phyloP scores from a whole-genome alignment of 2,329 filamentous ascomycete genomes.

The Plenodomus tracheiphilus region DNA sequence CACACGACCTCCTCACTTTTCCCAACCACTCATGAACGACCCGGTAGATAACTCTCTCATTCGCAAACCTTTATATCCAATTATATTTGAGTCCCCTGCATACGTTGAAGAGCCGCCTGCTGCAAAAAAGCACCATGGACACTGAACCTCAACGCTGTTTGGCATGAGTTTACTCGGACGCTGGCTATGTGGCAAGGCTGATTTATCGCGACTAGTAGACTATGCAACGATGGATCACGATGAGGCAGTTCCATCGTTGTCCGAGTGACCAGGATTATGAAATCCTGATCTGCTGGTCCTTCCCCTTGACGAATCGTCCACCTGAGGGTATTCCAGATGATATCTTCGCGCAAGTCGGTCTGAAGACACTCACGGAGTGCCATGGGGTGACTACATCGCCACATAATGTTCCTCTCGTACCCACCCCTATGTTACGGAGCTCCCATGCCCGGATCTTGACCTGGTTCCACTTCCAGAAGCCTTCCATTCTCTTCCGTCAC shows the following conservation, averaged over 20 bases:
- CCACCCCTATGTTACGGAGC: background rate
- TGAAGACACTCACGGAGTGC: background rate
- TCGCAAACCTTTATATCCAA: too few species aligned
- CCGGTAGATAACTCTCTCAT: slow-evolving; percentile 1
- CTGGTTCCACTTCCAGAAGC: slow-evolving; percentile 24
- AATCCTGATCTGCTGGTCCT: too few species aligned
- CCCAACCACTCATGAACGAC: slow-evolving; percentile 15
- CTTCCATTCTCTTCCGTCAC: slow-evolving; percentile 13
- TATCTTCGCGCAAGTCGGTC: background rate
- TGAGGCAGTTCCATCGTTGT: too few species aligned
- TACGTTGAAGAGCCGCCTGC: background rate
- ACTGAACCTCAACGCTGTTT: too few species aligned
- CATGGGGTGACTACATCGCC: background rate
- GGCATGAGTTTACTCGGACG: too few species aligned
- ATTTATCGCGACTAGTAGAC: background rate
- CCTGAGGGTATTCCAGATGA: background rate
- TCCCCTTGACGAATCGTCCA: background rate
- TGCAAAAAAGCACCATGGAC: too few species aligned
- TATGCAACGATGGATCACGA: too few species aligned
- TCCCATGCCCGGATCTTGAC: slow-evolving; percentile 3
- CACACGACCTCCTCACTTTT: slow-evolving; percentile 11
- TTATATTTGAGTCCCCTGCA: background rate
- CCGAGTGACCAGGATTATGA: too few species aligned
- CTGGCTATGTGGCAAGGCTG: background rate
- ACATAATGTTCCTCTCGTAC: slow-evolving; percentile 1